Percentiles rank a stretch among this genome's conserved stretches.
Evolutionary conservation across 208 protist species (phyloP).

Genomic region (Leptomonas pyrrhocoris): DNA sequence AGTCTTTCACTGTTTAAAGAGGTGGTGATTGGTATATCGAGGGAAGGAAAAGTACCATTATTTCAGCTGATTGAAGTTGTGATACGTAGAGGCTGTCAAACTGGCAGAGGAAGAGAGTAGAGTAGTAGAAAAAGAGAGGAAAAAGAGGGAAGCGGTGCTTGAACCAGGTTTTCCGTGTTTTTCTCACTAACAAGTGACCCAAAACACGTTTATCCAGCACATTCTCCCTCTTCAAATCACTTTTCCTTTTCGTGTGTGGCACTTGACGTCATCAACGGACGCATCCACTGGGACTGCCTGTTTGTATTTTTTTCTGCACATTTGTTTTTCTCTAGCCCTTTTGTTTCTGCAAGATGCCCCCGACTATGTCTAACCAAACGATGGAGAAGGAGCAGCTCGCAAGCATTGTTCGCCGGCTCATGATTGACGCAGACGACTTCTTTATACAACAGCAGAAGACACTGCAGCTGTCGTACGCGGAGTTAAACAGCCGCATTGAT

Average conservation of each 20-base stretch:
- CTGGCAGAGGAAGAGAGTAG: too few species aligned
- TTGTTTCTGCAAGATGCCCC: constrained; percentile 28
- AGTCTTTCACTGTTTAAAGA: neutral
- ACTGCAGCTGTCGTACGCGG: constrained; percentile 51
- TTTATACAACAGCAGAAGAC: constrained; percentile 63
- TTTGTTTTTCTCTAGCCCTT: neutral
- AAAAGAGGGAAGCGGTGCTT: neutral
- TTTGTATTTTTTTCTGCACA: neutral
- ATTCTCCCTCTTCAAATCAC: too few species aligned
- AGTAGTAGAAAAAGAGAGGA: neutral
- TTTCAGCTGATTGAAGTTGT: too few species aligned
- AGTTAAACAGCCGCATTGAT: constrained; percentile 54
- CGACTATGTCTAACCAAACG: constrained; percentile 1
- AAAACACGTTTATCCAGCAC: too few species aligned
- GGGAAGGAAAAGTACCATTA: too few species aligned
- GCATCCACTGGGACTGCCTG: neutral
- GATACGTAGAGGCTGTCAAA: too few species aligned
- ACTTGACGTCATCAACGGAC: too few species aligned
- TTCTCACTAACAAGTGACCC: too few species aligned
- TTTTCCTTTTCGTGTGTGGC: too few species aligned
- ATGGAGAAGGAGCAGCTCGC: constrained; percentile 45
- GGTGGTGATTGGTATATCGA: too few species aligned
- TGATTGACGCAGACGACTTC: constrained; percentile 57
- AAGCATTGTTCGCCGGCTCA: constrained; percentile 36
- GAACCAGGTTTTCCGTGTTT: too few species aligned